Base-by-base conservation (phyloP, 2,329 filamentous ascomycete genomes). In the Dactylellina parvicollis region DNA sequence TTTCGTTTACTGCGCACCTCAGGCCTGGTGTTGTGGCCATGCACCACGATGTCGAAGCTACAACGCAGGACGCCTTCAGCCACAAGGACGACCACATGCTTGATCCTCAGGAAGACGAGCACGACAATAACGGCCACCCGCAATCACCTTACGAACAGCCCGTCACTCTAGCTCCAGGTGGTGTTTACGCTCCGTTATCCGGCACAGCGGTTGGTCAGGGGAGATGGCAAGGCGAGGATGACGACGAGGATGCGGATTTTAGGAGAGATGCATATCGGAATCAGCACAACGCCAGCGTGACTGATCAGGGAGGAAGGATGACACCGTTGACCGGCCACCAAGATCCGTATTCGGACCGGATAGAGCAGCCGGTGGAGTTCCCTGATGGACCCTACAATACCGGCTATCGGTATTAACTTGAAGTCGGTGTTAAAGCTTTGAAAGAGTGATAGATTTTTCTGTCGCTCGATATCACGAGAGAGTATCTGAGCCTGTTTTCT, bases 81-180 rank as follows among this genome's bases (percentile, higher is more conserved):
- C 70, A 74, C 28, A 74, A 73, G 54, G 69, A 73, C 40, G 64
- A 69, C 47, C 64, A 69, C 26, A 69, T 69, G 66, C 56, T 71
- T 24, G 66, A 71, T 22, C 56, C 66, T 14, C 54, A 62, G 18
- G 66, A 71, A 2, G 56, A 71, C 32, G 57, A 62, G 20, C 57
- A 52, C 54, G 64, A 69, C 32, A 42, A 66, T 22, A 57, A 73
- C 40, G 61, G 50, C 14, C 61, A 66, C 12, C 67, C 67, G 8
- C 59, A 71, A 34, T 59, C 59, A 5, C 59, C 67, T 14, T 64
- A 72, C 46, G 47, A 56, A 10, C 62, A 59, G 30, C 18, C 44
- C 12, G 38, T 16, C 38, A 66, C 69, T 28, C 69, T 60, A 7
- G 30, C 54, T 32, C 60, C 69, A 12, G 57, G 60, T 44, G 69